A percentile compares a stretch with the other conserved stretches of the same genome.
Conservation (phyloP, 148 eudicot species). For the Chenopodium berlandieri region DNA sequence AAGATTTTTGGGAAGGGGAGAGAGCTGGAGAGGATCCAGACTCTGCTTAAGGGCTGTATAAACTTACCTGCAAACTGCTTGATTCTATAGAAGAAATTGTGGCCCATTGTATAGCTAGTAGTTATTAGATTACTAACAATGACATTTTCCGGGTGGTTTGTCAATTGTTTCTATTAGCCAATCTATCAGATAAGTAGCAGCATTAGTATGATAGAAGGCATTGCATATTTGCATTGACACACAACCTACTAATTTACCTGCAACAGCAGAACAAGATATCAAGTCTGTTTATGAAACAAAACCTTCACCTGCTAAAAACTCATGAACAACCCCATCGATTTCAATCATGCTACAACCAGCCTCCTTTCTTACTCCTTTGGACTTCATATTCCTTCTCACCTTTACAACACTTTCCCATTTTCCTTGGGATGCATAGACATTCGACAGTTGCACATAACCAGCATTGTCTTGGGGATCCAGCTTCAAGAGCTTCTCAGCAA, state of each 20-base stretch:
- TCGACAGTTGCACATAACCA: constrained; percentile 16
- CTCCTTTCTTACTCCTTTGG: constrained; percentile 31
- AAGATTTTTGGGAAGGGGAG: neutral
- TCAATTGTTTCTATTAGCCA: neutral
- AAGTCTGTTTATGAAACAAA: neutral
- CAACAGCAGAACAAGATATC: neutral
- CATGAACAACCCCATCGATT: constrained; percentile 37
- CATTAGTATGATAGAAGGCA: neutral
- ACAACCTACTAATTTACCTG: neutral
- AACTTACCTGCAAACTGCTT: no score
- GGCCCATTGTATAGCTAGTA: no score
- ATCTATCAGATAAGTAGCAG: neutral
- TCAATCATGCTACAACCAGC: constrained; percentile 37
- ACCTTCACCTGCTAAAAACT: constrained; percentile 41
- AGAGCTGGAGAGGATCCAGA: no score
- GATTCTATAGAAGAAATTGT: no score
- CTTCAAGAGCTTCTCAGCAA: constrained; percentile 27
- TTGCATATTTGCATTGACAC: neutral
- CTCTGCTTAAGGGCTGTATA: no score
- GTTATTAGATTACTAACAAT: neutral
- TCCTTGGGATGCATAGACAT: constrained; percentile 18
- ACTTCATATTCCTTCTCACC: constrained; percentile 17
- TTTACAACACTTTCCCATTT: constrained; percentile 20
- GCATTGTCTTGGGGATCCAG: constrained; percentile 10
- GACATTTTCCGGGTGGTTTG: neutral